Conservation (phyloP, 2,329 filamentous ascomycete genomes). For the Cladobotryum protrusum region DNA sequence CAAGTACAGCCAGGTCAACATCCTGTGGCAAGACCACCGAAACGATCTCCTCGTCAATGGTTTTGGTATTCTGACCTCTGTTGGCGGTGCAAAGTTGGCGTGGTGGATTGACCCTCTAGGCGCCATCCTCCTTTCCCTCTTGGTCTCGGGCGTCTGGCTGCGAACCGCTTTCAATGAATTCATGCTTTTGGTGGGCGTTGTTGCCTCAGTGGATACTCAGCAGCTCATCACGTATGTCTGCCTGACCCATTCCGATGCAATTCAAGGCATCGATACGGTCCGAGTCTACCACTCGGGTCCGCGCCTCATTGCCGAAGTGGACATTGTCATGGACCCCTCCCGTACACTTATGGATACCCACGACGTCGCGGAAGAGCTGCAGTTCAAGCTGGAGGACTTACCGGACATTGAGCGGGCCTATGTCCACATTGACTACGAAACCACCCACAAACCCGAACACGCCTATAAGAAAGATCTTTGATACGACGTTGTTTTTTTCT, state of each 20-base stretch:
- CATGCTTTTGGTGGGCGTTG: slow-evolving; percentile 81
- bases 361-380: slow-evolving; percentile 87
- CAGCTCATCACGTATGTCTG: slow-evolving; percentile 89
- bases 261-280: slow-evolving; percentile 88
- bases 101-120: slow-evolving; percentile 97
- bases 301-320: slow-evolving; percentile 87
- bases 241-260: slow-evolving; percentile 79
- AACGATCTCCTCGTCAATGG: slow-evolving; percentile 98
- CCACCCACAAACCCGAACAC: slow-evolving; percentile 87
- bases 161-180: slow-evolving; percentile 85
- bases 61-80: slow-evolving; percentile 82
- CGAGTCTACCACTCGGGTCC: slow-evolving; percentile 87
- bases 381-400: slow-evolving; percentile 87
- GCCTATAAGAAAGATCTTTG: slow-evolving; percentile 55
- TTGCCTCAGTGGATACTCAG: slow-evolving; percentile 76
- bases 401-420: slow-evolving; percentile 91
- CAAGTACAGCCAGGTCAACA: slow-evolving; percentile 84
- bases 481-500: background rate
- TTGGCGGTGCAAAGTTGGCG: slow-evolving; percentile 79
- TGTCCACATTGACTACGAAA: slow-evolving; percentile 97
- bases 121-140: slow-evolving; percentile 71
- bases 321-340: slow-evolving; percentile 83
- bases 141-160: slow-evolving; percentile 78
- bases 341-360: slow-evolving; percentile 73
- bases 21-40: slow-evolving; percentile 93